Evolutionary conservation across 2,329 filamentous ascomycete species (phyloP), one percentile per base, ranked within the genome.

Genomic region (Trichophyton verrucosum): DNA sequence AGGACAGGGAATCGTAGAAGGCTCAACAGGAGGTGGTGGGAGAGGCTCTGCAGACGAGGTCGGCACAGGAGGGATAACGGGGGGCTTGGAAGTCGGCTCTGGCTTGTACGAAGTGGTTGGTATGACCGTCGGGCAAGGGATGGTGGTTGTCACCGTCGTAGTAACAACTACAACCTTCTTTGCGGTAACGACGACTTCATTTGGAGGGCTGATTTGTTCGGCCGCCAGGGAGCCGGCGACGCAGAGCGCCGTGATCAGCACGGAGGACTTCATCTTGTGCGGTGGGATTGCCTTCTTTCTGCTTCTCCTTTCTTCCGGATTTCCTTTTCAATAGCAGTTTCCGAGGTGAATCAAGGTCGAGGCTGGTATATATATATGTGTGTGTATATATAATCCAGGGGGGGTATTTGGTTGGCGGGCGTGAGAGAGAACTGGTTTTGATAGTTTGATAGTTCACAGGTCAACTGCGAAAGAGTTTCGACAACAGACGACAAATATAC

Each of bases 101-200:
- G 65, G 33, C 27, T 51, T 30, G n/a, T 8, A 22, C 9, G 24
- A 30, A 13, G 47, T n/a, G 24, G 20, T 24, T 13, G 24, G 47
- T 2, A 22, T 17, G 47, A 59, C 62, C 49, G 24, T 17, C 17
- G 55, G 47, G 40, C 56, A 61, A 22, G 36, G 53, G 27, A 61
- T 27, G 57, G 71, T 72, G 56, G 75, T 67, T 22, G 71, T 74
- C 60, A 68, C 65, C 24, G 71, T 74, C 59, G 68, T 65, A 62
- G 74, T 76, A 55, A 73, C 66, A 42, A 72, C 74, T 58, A 71
- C 66, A 49, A 71, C 62, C 36, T 69, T 72, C 68, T 71, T 60
- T 70, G 71, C 67, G 7, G 27, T 30, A 30, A 30, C 27, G 6
- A 30, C 27, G 27, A 30, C 27, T 7, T 30, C 27, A 30, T 30